Base-by-base conservation (phyloP, 805 yeast genomes). In the Suhomyces xylopsoci region DNA sequence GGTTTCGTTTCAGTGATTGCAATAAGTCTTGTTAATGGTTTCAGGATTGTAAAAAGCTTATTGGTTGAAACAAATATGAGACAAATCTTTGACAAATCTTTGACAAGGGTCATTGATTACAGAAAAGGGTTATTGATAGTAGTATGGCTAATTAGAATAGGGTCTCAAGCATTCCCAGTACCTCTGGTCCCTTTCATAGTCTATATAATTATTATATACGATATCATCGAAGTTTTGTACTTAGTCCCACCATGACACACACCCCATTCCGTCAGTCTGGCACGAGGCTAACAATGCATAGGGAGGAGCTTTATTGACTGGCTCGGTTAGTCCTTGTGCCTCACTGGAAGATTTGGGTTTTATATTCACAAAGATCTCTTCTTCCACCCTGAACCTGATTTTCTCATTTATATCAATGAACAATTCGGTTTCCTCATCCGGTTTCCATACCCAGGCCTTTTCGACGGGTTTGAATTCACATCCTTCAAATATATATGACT, bases 251-350 rank as follows among this genome's bases (percentile, higher is more conserved):
- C 99, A 94, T 51, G 92, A 82, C 41, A 90, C 85, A 60, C 96
- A 83, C 4, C 99, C 99, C 96, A 91, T 90, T 44, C 99, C 99
- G 63, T 91, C 97, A 3, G 90, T 84, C 67, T 91, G 97, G 67
- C 97, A 91, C 57, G 96, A 88, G 15, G 93, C 98, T 26, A 89
- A 69, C 25, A 93, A 71, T 8, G 90, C 89, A 71, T 90, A 92
- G 14, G 97, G 90, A 9, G 97, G 94, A 10, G 80, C 74, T 51
- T 78, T 78, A 25, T 70, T 70, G 20, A 65, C 60, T 9, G 68
- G 60, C 9, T 68, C 71, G 55, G 76, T 81, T 41, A 49, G 58
- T 14, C 71, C 69, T 51, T 69, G 71, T 28, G 80, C 74, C 56
- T 80, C 82, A 48, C 75, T 75, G 20, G 91, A 90, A 5, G 87